A percentile compares a stretch with the other conserved stretches of the same genome.
phyloP scores from a whole-genome alignment of 495 filamentous ascomycete genomes.

The Entonaema liquescens region DNA sequence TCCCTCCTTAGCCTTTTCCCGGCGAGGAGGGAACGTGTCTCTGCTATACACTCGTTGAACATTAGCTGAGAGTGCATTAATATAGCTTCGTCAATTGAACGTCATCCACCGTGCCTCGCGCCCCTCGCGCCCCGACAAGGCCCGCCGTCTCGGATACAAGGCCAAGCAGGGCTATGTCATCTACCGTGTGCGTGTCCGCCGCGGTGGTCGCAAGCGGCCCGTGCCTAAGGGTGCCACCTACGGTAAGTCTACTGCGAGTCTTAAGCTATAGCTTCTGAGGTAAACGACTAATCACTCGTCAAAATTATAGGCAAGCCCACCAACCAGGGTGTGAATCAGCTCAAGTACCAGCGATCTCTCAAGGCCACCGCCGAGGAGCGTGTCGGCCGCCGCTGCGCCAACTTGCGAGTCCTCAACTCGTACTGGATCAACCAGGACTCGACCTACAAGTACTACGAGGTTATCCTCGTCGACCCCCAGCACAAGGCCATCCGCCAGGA shows the following conservation, averaged over 20 bases:
- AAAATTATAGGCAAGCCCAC: conserved; percentile 86
- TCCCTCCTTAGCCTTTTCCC: conserved; percentile 34
- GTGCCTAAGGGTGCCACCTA: conserved; percentile 98
- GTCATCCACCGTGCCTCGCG: conserved; percentile 99
- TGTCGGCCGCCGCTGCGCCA: conserved; percentile 98
- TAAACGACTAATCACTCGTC: conserved; percentile 25
- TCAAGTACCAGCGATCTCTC: conserved; percentile 99
- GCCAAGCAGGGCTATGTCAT: conserved; percentile 99
- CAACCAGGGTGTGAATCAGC: conserved; percentile 99
- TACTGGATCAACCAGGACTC: conserved; percentile 99
- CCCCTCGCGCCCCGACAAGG: conserved; percentile 98
- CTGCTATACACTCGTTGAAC: conserved; percentile 99
- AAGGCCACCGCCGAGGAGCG: conserved; percentile 98
- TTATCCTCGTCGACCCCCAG: conserved; percentile 99
- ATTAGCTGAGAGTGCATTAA: conserved; percentile 99
- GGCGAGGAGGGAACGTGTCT: conserved; percentile 46
- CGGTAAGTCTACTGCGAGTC: conserved; percentile 64
- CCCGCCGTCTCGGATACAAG: conserved; percentile 99
- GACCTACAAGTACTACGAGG: conserved; percentile 99
- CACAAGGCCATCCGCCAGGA: conserved; percentile 99
- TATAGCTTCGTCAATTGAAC: conserved; percentile 98
- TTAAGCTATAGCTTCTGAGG: neutral
- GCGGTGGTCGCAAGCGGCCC: conserved; percentile 96
- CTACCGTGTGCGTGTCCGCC: conserved; percentile 97
- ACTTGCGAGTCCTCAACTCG: conserved; percentile 98